These are phyloP conservation scores for Cutaneotrichosporon cutaneum DNA, from an alignment of 1,284 basidiomycete species.

Conservation along the genomic window DNA sequence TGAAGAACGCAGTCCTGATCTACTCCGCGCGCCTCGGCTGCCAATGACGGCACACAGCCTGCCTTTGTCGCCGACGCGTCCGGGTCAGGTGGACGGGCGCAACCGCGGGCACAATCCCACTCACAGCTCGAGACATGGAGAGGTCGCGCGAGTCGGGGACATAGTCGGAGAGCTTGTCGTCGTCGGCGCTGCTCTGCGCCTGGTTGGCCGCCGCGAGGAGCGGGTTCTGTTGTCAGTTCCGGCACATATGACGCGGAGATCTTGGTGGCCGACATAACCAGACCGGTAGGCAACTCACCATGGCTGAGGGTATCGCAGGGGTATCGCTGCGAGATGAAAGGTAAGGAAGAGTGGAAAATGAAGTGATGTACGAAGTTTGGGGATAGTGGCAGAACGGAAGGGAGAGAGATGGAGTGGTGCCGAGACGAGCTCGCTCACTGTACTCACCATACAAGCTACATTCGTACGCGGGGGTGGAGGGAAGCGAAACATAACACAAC, in stretches of 20 bases:
- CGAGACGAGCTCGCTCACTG: not conserved
- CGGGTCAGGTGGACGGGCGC: too few species aligned
- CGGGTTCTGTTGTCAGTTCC: constrained; percentile 37
- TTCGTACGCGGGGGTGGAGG: constrained; percentile 4
- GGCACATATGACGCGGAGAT: not conserved
- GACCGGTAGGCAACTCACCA: constrained; percentile 4
- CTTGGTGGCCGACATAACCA: not conserved
- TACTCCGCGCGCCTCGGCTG: not conserved
- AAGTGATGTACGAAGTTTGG: not conserved
- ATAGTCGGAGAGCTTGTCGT: constrained; percentile 52
- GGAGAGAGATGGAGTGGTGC: constrained; percentile 3
- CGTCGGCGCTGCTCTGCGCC: constrained; percentile 29
- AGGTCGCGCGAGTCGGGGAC: constrained; percentile 48
- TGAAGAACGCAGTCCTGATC: not conserved
- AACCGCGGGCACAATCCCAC: constrained; percentile 36
- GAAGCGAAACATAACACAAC: not conserved
- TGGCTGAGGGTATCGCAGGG: constrained; percentile 4
- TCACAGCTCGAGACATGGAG: constrained; percentile 48
- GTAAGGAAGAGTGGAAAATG: not conserved
- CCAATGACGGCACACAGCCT: not conserved
- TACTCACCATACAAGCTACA: too few species aligned
- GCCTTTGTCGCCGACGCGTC: not conserved
- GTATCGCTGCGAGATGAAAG: not conserved
- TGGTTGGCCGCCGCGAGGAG: constrained; percentile 47
- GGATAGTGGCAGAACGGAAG: not conserved